Evolutionary conservation across 2,329 filamentous ascomycete species (phyloP), one percentile per base, ranked within the genome.

Genomic region (Knufia petricola): DNA sequence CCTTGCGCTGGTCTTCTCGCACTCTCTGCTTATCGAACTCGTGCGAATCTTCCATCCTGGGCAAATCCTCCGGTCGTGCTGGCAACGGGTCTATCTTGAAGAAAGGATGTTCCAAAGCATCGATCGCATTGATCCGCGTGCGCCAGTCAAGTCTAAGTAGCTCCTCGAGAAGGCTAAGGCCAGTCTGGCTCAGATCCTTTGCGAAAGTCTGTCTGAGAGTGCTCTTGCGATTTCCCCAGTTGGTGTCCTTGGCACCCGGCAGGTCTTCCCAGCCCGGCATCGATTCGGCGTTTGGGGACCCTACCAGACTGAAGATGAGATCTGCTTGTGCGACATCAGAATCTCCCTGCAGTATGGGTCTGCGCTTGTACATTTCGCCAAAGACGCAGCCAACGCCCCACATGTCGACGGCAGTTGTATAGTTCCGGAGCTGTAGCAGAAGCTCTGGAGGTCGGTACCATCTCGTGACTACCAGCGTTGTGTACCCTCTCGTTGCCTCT

Each of bases 371-470:
- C 90, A 98, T 98, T 64, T 98, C 92, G 45, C 88, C 92, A 67
- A 98, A 95, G 2, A 98, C 88, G 63, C 92, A 98, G n/a, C 90
- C 92, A 58, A 95, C 90, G 59, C 92, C 92, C 92, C 92, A 98
- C 69, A 98, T 81, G 66, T 98, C 92, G 60, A 98, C 95, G 8
- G 92, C 89, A 12, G 89, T 87, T n/a, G 92, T 98, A 67, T 98
- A 98, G 56, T 81, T 81, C 59, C 88, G 82, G 26, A 98, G 74
- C 55, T 90, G 85, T 42, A 98, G 75, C 26, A 98, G 73, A 32
- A 98, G 74, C 73, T 98, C 92, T 0, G 92, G 92, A 28, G 92
- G 92, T 20, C 92, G 77, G 64, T 98, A 98, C 92, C 92, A 98
- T 60, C 92, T 75, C 13, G 92, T 98, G 9, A 98, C 92, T 15